Percentiles rank a stretch among this genome's conserved stretches.
Evolutionary conservation across 192 early-diverging fungal genomes (phyloP).

Genomic region (Piromyces sp.): DNA sequence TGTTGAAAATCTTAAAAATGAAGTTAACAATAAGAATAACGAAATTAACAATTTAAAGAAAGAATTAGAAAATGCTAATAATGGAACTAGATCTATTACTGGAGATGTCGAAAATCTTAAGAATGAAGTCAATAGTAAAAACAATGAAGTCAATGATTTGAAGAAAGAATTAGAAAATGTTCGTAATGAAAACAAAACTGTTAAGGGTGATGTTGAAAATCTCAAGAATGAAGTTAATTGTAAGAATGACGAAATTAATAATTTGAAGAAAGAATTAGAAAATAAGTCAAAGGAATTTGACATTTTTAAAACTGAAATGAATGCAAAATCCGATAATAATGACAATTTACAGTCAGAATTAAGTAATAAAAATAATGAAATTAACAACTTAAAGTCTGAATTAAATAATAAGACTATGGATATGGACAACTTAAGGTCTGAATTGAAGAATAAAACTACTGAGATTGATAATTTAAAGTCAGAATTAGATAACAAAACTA

Average conservation of each 20-base stretch:
- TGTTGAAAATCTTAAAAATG: background rate
- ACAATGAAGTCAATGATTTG: background rate
- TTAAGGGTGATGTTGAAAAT: no score
- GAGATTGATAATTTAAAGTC: background rate
- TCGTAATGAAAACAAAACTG: no score
- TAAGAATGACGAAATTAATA: background rate
- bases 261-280: background rate
- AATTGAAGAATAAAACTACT: background rate
- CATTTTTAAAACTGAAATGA: background rate
- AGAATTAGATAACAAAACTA: background rate
- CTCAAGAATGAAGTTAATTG: background rate
- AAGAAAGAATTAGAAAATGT: no score
- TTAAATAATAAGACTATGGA: background rate
- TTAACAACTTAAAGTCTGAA: background rate
- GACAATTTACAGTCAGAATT: background rate
- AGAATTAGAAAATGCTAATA: background rate
- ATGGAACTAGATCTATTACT: background rate
- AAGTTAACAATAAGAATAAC: background rate
- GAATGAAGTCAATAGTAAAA: background rate
- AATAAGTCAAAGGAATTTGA: background rate
- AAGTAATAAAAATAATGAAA: background rate
- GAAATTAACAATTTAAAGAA: background rate
- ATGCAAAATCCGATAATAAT: background rate
- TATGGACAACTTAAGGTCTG: background rate
- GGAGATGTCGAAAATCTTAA: background rate